A percentile compares a stretch with the other conserved stretches of the same genome.
Evolutionary conservation across 2,329 filamentous ascomycete genomes (phyloP).

Genomic region (Penicillium corylophilum): DNA sequence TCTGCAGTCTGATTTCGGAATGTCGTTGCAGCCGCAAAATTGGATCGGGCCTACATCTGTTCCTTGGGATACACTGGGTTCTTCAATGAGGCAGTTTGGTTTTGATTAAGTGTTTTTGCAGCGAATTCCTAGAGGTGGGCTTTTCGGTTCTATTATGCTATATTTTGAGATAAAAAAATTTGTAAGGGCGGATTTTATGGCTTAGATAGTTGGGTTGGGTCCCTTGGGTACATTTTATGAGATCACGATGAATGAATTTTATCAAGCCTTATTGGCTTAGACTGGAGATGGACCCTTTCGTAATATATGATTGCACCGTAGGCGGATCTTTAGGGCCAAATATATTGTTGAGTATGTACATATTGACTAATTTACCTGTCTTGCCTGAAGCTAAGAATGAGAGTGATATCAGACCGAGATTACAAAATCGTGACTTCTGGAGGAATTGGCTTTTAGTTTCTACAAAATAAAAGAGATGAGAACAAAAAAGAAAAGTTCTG

Average conservation of each 20-base stretch:
- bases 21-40: slow-evolving; percentile 34
- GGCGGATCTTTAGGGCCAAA: too few relatives aligned
- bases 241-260: slow-evolving; percentile 11
- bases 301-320: too few relatives aligned
- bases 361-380: too few relatives aligned
- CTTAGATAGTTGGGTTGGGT: neutral
- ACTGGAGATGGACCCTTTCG: too few relatives aligned
- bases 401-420: too few relatives aligned
- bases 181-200: neutral
- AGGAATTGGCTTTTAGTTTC: too few relatives aligned
- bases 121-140: neutral
- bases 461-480: too few relatives aligned
- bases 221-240: slow-evolving; percentile 5
- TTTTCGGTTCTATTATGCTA: neutral
- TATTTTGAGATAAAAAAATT: neutral
- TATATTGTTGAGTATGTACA: too few relatives aligned
- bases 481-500: too few relatives aligned
- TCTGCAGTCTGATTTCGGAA: slow-evolving; percentile 19
- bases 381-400: too few relatives aligned
- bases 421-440: too few relatives aligned
- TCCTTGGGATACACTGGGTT: slow-evolving; percentile 26
- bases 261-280: neutral
- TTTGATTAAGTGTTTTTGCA: slow-evolving; percentile 10
- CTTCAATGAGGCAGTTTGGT: slow-evolving; percentile 13
- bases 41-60: slow-evolving; percentile 34